These are phyloP conservation scores for Wickerhamiella kurtzmanii DNA, from an alignment of 805 yeast genomes.

Conservation along the genomic window DNA sequence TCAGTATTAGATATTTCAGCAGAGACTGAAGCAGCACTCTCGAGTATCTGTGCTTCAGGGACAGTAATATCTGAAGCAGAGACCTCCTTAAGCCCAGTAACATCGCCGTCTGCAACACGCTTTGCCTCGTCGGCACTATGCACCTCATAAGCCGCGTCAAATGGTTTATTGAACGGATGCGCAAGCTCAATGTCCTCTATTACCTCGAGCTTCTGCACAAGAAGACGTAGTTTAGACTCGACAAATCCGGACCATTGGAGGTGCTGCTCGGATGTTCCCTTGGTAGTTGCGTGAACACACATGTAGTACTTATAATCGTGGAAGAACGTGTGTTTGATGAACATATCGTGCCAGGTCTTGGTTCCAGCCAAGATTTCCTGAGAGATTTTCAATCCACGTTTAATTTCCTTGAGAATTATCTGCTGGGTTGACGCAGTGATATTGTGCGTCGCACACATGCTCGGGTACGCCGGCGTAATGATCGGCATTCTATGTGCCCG, in stretches of 20 bases:
- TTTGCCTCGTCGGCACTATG: conserved; percentile 41
- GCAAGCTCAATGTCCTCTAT: conserved; percentile 66
- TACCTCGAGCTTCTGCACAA: conserved; percentile 74
- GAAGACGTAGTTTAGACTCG: conserved; percentile 68
- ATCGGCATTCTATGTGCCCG: conserved; percentile 92
- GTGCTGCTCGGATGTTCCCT: conserved; percentile 66
- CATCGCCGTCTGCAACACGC: conserved; percentile 38
- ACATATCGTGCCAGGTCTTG: conserved; percentile 60
- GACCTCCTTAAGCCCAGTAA: conserved; percentile 13
- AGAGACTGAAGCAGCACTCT: conserved; percentile 22
- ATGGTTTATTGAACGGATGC: conserved; percentile 78
- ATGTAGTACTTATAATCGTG: conserved; percentile 73
- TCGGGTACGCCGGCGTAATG: conserved; percentile 94
- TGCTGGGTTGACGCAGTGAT: conserved; percentile 79
- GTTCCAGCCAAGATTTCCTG: conserved; percentile 51
- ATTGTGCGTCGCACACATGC: conserved; percentile 98
- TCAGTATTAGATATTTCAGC: neutral
- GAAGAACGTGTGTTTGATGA: conserved; percentile 72
- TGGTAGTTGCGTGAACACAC: conserved; percentile 66
- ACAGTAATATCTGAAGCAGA: neutral
- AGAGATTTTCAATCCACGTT: conserved; percentile 61
- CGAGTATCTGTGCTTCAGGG: neutral
- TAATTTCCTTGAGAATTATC: conserved; percentile 65
- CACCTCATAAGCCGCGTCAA: conserved; percentile 41
- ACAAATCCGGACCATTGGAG: conserved; percentile 86